Evolutionary conservation across 805 yeast species (phyloP).

Genomic region (Sugiyamaella valdiviana): DNA sequence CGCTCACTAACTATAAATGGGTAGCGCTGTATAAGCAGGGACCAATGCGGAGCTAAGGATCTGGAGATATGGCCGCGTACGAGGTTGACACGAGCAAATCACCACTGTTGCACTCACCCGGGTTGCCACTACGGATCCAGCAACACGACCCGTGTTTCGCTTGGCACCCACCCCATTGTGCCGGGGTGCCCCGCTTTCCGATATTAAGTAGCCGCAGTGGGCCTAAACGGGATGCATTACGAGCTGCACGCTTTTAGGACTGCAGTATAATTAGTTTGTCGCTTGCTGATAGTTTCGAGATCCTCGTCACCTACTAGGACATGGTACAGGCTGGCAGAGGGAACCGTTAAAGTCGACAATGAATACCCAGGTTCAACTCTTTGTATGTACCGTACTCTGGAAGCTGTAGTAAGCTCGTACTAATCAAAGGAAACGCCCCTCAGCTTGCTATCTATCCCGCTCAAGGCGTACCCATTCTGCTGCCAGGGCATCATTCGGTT

Average conservation of each 20-base stretch:
- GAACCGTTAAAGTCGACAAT: too few species aligned
- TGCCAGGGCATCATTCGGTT: slow-evolving; percentile 46
- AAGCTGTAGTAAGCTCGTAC: too few species aligned
- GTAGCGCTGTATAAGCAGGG: too few species aligned
- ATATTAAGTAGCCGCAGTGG: not conserved
- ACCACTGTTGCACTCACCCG: too few species aligned
- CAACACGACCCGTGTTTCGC: not conserved
- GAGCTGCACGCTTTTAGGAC: not conserved
- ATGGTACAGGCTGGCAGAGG: too few species aligned
- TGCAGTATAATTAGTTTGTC: not conserved
- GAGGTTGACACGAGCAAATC: too few species aligned
- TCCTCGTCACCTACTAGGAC: too few species aligned
- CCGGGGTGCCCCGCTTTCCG: not conserved
- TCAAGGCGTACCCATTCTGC: slow-evolving; percentile 49
- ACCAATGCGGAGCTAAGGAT: too few species aligned
- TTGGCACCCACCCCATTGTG: not conserved
- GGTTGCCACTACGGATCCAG: not conserved
- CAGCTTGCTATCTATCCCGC: slow-evolving; percentile 48
- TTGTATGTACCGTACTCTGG: slow-evolving; percentile 17
- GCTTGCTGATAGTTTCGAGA: not conserved
- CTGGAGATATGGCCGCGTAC: too few species aligned
- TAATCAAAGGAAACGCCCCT: slow-evolving; percentile 26
- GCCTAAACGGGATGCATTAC: not conserved
- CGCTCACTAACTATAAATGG: too few species aligned
- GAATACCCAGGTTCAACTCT: slow-evolving; percentile 43